Evolutionary conservation across 306 rosid genomes (phyloP).

Genomic region (Echinosophora koreensis): DNA sequence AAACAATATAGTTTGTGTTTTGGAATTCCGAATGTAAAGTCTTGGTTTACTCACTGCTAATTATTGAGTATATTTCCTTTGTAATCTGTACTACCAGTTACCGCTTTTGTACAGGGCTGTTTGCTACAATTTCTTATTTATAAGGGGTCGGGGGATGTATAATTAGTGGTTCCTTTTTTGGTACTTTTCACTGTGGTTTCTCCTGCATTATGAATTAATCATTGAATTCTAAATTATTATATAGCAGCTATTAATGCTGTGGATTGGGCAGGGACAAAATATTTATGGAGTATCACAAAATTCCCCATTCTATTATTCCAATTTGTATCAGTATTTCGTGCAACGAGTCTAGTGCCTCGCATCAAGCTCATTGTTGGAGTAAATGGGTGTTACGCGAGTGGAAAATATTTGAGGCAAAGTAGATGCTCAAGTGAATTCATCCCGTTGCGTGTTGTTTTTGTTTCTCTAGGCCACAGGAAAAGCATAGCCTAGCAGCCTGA

Average conservation of each 20-base stretch:
- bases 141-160: no score
- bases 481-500: no score
- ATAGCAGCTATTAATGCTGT: neutral
- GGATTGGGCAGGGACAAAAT: neutral
- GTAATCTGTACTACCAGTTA: neutral
- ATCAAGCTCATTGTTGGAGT: no score
- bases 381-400: no score
- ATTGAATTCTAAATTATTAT: neutral
- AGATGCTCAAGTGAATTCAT: no score
- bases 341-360: neutral
- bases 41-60: neutral
- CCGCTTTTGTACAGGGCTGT: constrained; percentile 15
- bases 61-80: neutral
- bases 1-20: constrained; percentile 81
- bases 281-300: neutral
- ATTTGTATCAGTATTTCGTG: neutral
- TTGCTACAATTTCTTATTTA: neutral
- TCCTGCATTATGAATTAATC: neutral
- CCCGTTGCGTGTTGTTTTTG: no score
- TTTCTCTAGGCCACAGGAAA: no score
- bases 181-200: neutral
- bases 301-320: neutral
- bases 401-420: no score
- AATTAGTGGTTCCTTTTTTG: no score
- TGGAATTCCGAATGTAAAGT: constrained; percentile 69